Conservation (phyloP, 805 yeast genomes). For the Zygosaccharomyces kombuchaensis region DNA sequence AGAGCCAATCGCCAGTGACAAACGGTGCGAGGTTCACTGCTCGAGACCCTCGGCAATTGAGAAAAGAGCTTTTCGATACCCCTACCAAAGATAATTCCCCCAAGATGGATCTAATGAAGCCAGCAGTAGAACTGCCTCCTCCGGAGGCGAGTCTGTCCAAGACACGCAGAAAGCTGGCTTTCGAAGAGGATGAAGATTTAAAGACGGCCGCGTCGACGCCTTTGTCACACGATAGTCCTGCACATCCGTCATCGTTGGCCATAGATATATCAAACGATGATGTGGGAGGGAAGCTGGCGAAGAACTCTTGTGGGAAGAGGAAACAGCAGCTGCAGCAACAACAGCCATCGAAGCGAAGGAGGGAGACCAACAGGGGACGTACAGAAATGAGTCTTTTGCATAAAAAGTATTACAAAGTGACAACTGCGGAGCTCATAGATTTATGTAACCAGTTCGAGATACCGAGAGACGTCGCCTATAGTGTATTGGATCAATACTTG, state of each 20-base stretch:
- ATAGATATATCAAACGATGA: constrained; percentile 5
- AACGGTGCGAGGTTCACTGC: constrained; percentile 26
- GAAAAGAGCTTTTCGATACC: constrained; percentile 28
- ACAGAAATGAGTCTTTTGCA: constrained; percentile 19
- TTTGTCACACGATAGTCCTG: background rate
- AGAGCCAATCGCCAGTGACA: constrained; percentile 20
- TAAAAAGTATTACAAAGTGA: constrained; percentile 33
- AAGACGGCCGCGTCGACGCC: constrained; percentile 6
- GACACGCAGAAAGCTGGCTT: constrained; percentile 32
- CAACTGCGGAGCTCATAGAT: constrained; percentile 41
- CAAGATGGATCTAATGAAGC: constrained; percentile 4
- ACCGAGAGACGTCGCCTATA: constrained; percentile 48
- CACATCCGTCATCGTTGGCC: background rate
- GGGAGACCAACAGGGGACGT: background rate
- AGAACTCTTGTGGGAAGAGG: background rate
- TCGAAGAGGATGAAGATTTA: constrained; percentile 28
- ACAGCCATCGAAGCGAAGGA: constrained; percentile 4
- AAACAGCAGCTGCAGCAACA: constrained; percentile 7
- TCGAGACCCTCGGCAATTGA: constrained; percentile 28
- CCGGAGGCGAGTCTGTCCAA: constrained; percentile 7
- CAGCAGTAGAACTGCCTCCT: constrained; percentile 3
- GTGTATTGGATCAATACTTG: constrained; percentile 48
- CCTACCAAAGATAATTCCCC: constrained; percentile 18
- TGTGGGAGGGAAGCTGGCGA: background rate
- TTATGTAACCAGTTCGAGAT: constrained; percentile 63